Base-by-base conservation (phyloP, 2,329 filamentous ascomycete species). In the Calonectria pauciramosa region DNA sequence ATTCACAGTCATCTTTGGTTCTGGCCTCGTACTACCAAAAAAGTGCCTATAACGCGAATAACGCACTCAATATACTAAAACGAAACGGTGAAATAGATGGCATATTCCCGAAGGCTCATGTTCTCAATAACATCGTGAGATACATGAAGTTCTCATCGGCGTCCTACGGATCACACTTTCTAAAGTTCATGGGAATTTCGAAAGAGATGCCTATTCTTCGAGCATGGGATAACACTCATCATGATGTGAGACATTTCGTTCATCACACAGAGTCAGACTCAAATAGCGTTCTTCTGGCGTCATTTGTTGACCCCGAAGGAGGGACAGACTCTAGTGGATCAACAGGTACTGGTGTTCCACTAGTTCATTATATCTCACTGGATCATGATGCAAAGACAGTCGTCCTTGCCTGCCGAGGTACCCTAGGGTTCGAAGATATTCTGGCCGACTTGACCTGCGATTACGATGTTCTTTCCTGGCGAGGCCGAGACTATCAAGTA, bases 391-490 rank as follows among this genome's bases (percentile, higher is more conserved):
- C 93, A 2, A 93, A 92, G 79, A 93, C 93, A 0, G 91, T 95
- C 0, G 93, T 95, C 0, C 86, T 95, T n/a, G 92, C 93, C 1
- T 93, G 94, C 66, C 90, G 93, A 47, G 93, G 93, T 2, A 95
- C 93, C 0, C 87, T 94, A 49, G 93, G 93, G 0, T 94, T 95
- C 74, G 93, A 95, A 79, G 93, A 95, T 80, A 90, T 95, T 30
- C 85, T 95, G 44, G 93, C 93, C 0, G 93, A 95, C 80, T 91
- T 95, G 89, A 93, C 93, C 36, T 95, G 93, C 83, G 93, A 94
- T 60, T 95, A 94, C 76, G 93, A 94, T 77, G 89, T 92, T 70
- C 84, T 94, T 13, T 75, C 86, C 7, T 93, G 93, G 92, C 89
- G 91, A 72, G 92, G 92, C 20, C 90, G 88, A 72, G 85, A 86